Evolutionary conservation across 495 filamentous ascomycete species (phyloP).

Genomic region (Aspergillus coremiiformis): DNA sequence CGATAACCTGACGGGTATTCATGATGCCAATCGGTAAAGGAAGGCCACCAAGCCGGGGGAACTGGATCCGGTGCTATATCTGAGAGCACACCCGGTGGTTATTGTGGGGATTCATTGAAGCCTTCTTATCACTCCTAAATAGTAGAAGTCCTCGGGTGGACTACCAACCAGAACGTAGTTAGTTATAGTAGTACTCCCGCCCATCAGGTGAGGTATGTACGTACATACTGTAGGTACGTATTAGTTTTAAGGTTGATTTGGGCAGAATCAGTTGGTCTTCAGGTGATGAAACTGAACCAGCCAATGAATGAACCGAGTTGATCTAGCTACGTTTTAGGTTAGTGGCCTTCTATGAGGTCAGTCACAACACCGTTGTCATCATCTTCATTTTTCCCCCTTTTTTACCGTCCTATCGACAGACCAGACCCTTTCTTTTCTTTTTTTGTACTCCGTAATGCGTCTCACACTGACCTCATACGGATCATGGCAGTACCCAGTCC

Average conservation of each 20-base stretch:
- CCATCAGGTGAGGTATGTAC: too few relatives aligned
- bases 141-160: neutral
- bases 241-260: too few relatives aligned
- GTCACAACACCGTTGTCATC: neutral
- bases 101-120: neutral
- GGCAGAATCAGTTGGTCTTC: too few relatives aligned
- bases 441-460: too few relatives aligned
- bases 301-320: neutral
- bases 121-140: neutral
- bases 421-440: neutral
- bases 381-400: neutral
- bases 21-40: slow-evolving; percentile 39
- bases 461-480: neutral
- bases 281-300: neutral
- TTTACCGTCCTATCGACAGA: neutral
- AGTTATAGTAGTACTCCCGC: too few relatives aligned
- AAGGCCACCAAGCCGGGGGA: slow-evolving; percentile 1
- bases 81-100: neutral
- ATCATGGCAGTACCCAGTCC: neutral
- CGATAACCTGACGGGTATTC: slow-evolving; percentile 86
- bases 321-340: neutral
- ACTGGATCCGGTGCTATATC: neutral
- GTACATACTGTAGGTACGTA: too few relatives aligned
- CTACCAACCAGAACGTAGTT: neutral
- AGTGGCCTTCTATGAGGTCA: neutral